Conservation (phyloP, 1,139 yeast genomes). For the Taphrina sp. region DNA sequence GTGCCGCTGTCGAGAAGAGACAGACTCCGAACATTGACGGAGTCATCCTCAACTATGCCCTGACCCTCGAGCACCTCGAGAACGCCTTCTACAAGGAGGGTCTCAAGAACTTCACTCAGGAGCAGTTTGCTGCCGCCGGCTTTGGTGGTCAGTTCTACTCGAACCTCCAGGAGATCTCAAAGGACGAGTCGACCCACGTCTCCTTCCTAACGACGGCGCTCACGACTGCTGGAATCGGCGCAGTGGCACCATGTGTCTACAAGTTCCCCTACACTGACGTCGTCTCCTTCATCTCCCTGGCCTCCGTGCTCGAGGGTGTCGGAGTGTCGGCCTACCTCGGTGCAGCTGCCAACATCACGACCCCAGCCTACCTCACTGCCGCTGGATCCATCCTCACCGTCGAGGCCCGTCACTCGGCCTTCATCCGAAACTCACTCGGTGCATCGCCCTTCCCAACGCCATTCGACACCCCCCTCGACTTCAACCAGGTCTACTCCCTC, state of each 20-base stretch:
- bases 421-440: slow-evolving; percentile 34
- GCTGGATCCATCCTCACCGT: slow-evolving; percentile 37
- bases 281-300: slow-evolving; percentile 36
- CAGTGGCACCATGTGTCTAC: slow-evolving; percentile 37
- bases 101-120: slow-evolving; percentile 34
- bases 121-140: slow-evolving; percentile 36
- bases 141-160: slow-evolving; percentile 34
- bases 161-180: slow-evolving; percentile 36
- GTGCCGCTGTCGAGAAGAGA: slow-evolving; percentile 29
- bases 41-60: slow-evolving; percentile 38
- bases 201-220: slow-evolving; percentile 27
- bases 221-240: slow-evolving; percentile 19
- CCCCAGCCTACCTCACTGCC: slow-evolving; percentile 33
- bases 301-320: slow-evolving; percentile 36
- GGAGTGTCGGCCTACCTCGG: slow-evolving; percentile 39
- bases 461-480: slow-evolving; percentile 34
- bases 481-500: slow-evolving; percentile 33
- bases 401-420: slow-evolving; percentile 37
- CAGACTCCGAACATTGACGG: slow-evolving; percentile 35
- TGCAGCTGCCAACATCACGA: slow-evolving; percentile 27
- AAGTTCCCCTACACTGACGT: slow-evolving; percentile 35
- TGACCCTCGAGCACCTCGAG: slow-evolving; percentile 39
- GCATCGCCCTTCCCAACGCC: slow-evolving; percentile 33
- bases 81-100: slow-evolving; percentile 37
- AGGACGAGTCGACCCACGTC: slow-evolving; percentile 33